Evolutionary conservation across 2,329 filamentous ascomycete species (phyloP).

Genomic region (Fonsecaea multimorphosa): DNA sequence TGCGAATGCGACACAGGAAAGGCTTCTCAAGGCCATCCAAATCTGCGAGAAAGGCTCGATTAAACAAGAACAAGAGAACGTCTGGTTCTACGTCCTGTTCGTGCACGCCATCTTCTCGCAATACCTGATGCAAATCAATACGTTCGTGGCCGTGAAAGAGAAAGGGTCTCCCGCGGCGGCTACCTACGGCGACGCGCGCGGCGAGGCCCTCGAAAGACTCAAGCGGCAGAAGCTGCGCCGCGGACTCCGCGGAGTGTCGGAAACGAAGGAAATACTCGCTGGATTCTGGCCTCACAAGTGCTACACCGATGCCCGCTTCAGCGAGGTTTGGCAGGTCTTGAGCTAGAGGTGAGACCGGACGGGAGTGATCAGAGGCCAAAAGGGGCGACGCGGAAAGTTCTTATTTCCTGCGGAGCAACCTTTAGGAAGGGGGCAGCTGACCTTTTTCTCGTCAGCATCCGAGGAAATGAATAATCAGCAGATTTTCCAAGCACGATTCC

Average conservation of each 20-base stretch:
- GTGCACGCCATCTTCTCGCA: not conserved
- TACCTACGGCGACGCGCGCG: not conserved
- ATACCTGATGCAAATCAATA: not conserved
- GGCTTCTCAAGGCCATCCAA: not conserved
- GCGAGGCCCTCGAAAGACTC: not conserved
- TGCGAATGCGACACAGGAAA: not conserved
- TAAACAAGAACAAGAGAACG: not conserved
- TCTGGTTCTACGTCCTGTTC: conserved; percentile 1
- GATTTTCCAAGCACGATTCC: too few species aligned
- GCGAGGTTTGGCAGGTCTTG: not conserved
- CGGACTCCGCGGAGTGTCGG: not conserved
- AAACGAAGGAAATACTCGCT: not conserved
- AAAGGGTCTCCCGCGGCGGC: not conserved
- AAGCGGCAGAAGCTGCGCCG: not conserved
- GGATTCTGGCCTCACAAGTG: not conserved
- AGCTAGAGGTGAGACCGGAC: too few species aligned
- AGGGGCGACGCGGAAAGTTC: too few species aligned
- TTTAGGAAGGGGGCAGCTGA: too few species aligned
- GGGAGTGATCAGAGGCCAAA: too few species aligned
- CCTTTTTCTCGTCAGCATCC: too few species aligned
- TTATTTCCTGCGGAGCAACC: too few species aligned
- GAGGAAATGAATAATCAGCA: too few species aligned
- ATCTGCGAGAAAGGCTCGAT: not conserved
- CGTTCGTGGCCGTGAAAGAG: not conserved
- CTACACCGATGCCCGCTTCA: not conserved